Evolutionary conservation across 2,329 filamentous ascomycete species (phyloP).

Genomic region (Exserohilum rostratum): DNA sequence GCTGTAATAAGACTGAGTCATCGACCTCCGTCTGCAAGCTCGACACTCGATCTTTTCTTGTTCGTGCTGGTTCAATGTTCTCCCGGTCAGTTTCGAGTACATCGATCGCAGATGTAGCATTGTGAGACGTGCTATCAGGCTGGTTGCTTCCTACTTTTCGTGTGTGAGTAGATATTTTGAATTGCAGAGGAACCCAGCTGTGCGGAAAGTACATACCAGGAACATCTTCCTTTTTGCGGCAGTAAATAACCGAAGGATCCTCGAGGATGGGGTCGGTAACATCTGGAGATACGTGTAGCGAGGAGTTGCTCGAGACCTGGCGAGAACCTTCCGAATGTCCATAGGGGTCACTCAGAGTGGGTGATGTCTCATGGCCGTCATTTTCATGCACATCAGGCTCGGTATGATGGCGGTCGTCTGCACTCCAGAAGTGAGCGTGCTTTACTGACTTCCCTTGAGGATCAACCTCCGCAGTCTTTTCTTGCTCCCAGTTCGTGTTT

Average conservation of each 20-base stretch:
- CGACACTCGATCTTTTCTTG: conserved; percentile 13
- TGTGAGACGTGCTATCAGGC: not conserved
- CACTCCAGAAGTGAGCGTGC: not conserved
- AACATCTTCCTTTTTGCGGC: conserved; percentile 16
- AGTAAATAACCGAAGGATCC: conserved; percentile 25
- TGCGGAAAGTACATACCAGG: conserved; percentile 23
- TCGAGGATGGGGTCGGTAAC: conserved; percentile 7
- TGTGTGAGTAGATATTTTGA: conserved; percentile 21
- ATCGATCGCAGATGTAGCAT: not conserved
- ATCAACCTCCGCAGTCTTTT: not conserved
- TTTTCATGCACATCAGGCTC: not conserved
- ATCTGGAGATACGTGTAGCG: conserved; percentile 17
- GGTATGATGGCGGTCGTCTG: not conserved
- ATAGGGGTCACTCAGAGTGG: too few relatives aligned
- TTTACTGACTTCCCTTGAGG: not conserved
- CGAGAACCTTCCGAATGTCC: not conserved
- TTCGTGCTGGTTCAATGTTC: conserved; percentile 4
- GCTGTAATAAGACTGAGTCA: conserved; percentile 22
- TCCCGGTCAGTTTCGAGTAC: not conserved
- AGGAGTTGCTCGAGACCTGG: conserved; percentile 23
- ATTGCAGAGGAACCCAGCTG: not conserved
- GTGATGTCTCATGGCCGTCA: not conserved
- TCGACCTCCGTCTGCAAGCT: conserved; percentile 1
- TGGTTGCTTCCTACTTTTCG: conserved; percentile 6
- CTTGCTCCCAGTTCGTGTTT: not conserved